A percentile compares a stretch with the other conserved stretches of the same genome.
Conservation (phyloP, 176 grass and related monocot species). For the Elaeis guineensis region DNA sequence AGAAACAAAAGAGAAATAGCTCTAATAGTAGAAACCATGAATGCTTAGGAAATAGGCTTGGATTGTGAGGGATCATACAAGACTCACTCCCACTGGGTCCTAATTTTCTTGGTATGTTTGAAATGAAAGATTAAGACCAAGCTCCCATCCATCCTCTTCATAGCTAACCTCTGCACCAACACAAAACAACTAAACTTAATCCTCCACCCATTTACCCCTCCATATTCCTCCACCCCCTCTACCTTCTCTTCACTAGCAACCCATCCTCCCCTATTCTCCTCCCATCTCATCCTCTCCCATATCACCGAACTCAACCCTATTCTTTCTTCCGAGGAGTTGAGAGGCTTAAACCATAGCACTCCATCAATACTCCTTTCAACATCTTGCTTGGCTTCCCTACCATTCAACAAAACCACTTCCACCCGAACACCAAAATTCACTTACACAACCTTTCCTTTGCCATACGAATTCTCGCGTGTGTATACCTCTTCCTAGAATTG, state of each 20-base stretch:
- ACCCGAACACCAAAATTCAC: slow-evolving; percentile 1
- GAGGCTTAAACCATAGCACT: slow-evolving; percentile 47
- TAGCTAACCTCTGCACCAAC: slow-evolving; percentile 57
- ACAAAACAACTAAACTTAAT: slow-evolving; percentile 16
- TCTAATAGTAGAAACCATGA: too few species aligned
- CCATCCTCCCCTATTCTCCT: slow-evolving; percentile 47
- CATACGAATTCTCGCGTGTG: neutral
- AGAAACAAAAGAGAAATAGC: too few species aligned
- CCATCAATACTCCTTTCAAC: slow-evolving; percentile 18
- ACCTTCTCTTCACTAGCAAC: slow-evolving; percentile 27
- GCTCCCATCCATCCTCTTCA: slow-evolving; percentile 52
- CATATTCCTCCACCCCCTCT: slow-evolving; percentile 21
- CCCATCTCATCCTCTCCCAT: slow-evolving; percentile 62
- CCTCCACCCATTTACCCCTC: slow-evolving; percentile 7
- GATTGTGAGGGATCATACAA: too few species aligned
- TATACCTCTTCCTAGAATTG: slow-evolving; percentile 36
- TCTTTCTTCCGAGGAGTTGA: slow-evolving; percentile 1
- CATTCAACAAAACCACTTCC: slow-evolving; percentile 25
- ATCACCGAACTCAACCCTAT: slow-evolving; percentile 35
- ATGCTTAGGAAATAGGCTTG: too few species aligned
- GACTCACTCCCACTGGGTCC: neutral
- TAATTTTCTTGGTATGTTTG: slow-evolving; percentile 28
- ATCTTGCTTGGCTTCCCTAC: slow-evolving; percentile 6
- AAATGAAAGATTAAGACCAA: slow-evolving; percentile 43
- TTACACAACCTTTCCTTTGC: neutral